Evolutionary conservation across 805 yeast genomes (phyloP).

Genomic region (Ogataea populi-albae): DNA sequence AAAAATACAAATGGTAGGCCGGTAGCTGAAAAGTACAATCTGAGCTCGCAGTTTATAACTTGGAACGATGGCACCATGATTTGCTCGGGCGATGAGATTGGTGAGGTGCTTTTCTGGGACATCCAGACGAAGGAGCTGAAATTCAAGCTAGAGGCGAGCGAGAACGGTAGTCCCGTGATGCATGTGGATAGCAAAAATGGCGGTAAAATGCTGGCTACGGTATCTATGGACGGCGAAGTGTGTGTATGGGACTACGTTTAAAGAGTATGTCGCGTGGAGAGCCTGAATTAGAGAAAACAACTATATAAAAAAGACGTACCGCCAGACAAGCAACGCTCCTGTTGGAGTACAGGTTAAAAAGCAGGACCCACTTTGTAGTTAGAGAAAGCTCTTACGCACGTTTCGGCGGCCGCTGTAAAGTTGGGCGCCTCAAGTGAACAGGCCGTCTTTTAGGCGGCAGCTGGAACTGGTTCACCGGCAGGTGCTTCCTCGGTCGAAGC

Average conservation of each 20-base stretch:
- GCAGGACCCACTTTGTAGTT: no score
- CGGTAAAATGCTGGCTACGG: conserved; percentile 37
- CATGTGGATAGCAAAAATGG: conserved; percentile 38
- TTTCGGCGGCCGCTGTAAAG: not conserved
- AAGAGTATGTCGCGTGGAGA: no score
- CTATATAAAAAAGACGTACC: conserved; percentile 8
- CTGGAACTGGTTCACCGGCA: conserved; percentile 17
- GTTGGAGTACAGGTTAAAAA: no score
- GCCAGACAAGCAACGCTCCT: no score
- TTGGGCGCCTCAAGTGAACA: no score
- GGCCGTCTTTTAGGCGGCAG: conserved; percentile 12
- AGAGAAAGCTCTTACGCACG: not conserved
- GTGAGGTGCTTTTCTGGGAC: conserved; percentile 61
- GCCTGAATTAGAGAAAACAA: no score
- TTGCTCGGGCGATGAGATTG: conserved; percentile 60
- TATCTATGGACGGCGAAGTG: conserved; percentile 31
- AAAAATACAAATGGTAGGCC: conserved; percentile 25
- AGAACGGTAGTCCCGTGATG: conserved; percentile 31
- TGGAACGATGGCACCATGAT: conserved; percentile 39
- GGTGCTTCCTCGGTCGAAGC: conserved; percentile 20
- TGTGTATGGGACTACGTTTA: conserved; percentile 23
- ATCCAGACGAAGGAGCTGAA: conserved; percentile 55
- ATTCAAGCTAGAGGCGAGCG: conserved; percentile 19
- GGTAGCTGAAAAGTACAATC: conserved; percentile 50
- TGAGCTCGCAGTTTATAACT: conserved; percentile 50